Conservation (phyloP, 306 rosid genomes). For the Bauhinia variegata region DNA sequence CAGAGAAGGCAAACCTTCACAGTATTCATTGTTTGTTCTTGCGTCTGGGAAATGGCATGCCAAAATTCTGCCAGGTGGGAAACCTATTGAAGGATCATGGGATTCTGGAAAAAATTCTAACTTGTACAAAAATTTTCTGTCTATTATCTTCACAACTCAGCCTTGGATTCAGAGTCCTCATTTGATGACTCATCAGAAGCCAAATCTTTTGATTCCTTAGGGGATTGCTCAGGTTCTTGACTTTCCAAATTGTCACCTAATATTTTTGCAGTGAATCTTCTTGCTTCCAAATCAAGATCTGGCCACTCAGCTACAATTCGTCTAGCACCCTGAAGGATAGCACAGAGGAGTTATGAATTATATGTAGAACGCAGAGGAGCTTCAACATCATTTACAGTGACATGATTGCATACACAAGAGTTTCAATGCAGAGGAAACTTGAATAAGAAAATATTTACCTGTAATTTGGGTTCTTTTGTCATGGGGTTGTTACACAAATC, state of each 20-base stretch:
- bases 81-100: constrained; percentile 28
- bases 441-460: constrained; percentile 52
- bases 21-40: constrained; percentile 23
- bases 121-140: constrained; percentile 1
- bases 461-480: constrained; percentile 99
- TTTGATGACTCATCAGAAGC: constrained; percentile 30
- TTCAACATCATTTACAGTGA: constrained; percentile 1
- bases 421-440: constrained; percentile 16
- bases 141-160: constrained; percentile 63
- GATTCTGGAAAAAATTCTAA: constrained; percentile 5
- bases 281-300: constrained; percentile 89
- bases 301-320: constrained; percentile 95
- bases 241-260: constrained; percentile 58
- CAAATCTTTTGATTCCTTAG: constrained; percentile 40
- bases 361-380: neutral
- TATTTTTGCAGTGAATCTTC: constrained; percentile 76
- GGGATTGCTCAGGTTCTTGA: constrained; percentile 50
- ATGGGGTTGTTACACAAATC: constrained; percentile 99
- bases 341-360: constrained; percentile 22
- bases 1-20: constrained; percentile 40
- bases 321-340: constrained; percentile 82
- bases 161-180: constrained; percentile 72
- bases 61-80: constrained; percentile 31
- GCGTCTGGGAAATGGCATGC: constrained; percentile 30
- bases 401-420: constrained; percentile 6